Base-by-base conservation (phyloP, 2,329 filamentous ascomycete species). In the Fusarium subtropicale region DNA sequence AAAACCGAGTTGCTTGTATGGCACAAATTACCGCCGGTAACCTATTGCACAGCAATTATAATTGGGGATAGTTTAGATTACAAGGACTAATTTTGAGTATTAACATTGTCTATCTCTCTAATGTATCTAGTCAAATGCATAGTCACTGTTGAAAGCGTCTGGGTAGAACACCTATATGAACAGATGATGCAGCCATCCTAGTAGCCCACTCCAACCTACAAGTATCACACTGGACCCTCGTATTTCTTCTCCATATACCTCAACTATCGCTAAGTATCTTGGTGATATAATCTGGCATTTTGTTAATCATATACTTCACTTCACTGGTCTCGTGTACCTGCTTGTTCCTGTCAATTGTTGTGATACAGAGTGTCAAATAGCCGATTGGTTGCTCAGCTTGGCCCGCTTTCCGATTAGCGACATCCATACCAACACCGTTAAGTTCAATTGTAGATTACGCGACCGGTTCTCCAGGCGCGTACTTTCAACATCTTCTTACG, bases 341-440 rank as follows among this genome's bases (percentile, higher is more conserved):
- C 22, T 39, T 57, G 56, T 48, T 52, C 30, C 54, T 33, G 16
- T 33, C 22, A 54, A 54, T 53, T 38, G 2, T 38, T 30, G 11
- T 39, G 6, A 34, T 18, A 15, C n/a, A 33, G 26, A 50, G 20
- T 22, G 6, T 16, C 16, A 57, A 28, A 7, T 30, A 36, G n/a
- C 18, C 72, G 56, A 74, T 74, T 74, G 71, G 72, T 15, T 45
- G 26, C 51, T 62, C 60, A 69, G 62, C 64, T 53, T 38, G 24
- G 31, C 54, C 45, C 30, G 38, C 44, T 59, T 52, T 39, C 48
- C 53, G 58, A 71, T 62, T 64, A 60, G 38, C 34, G 46, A 56
- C 47, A 41, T 39, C 39, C 47, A 45, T n/a, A 56, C 50, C 45
- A 15, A 38, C n/a, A 33, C n/a, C 31, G 31, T 30, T 26, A 22